Conservation (phyloP, 805 yeast genomes). For the Saccharomycopsis malanga region DNA sequence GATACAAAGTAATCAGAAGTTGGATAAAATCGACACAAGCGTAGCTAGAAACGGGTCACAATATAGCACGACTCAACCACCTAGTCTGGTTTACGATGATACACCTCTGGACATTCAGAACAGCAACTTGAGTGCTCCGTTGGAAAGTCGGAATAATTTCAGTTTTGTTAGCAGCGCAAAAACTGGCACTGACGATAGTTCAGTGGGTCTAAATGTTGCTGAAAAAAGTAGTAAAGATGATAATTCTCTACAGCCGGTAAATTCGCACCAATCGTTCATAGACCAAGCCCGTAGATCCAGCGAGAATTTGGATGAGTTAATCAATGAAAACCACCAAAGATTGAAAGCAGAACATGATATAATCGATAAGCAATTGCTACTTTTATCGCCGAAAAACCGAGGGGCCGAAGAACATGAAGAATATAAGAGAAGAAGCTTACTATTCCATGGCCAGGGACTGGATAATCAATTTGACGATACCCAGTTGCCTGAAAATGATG, state of each 20-base stretch:
- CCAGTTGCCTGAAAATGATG: too few species aligned
- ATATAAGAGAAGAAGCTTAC: conserved; percentile 10
- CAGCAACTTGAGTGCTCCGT: background rate
- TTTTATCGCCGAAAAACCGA: conserved; percentile 16
- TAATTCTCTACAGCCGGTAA: background rate
- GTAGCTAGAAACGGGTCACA: background rate
- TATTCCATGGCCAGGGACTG: conserved; percentile 3
- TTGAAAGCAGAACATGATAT: conserved; percentile 12
- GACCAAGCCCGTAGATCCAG: conserved; percentile 4
- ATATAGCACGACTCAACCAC: background rate
- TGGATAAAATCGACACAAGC: background rate
- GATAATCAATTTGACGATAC: too few species aligned
- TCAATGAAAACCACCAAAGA: conserved; percentile 10
- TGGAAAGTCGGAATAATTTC: background rate
- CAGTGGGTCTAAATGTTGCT: background rate
- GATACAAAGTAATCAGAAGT: background rate
- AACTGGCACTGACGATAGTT: background rate
- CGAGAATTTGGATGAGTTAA: conserved; percentile 8
- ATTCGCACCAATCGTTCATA: background rate
- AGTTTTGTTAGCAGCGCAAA: background rate
- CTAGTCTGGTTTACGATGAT: background rate
- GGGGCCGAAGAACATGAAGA: conserved; percentile 11
- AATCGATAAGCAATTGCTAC: conserved; percentile 14
- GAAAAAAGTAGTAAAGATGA: background rate
- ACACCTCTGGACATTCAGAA: background rate